A percentile compares a stretch with the other conserved stretches of the same genome.
These are phyloP conservation scores for Chaetomiaceae sp. DNA, from an alignment of 2,329 filamentous ascomycete species.

Conservation along the genomic window DNA sequence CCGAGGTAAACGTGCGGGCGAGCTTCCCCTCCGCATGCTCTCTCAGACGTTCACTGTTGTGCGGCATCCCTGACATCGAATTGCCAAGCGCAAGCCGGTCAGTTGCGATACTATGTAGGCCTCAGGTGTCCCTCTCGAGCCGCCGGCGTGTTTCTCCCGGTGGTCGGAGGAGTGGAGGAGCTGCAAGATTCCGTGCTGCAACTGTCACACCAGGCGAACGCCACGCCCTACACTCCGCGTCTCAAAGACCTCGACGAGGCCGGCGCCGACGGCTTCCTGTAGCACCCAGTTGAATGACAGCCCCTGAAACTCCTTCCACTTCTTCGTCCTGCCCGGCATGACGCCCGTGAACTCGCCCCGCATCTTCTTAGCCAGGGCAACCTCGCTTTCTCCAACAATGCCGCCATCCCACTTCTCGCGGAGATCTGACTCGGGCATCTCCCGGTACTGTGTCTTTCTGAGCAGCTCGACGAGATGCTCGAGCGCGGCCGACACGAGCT, in stretches of 20 bases:
- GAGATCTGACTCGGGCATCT: slow-evolving; percentile 58
- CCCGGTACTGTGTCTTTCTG: slow-evolving; percentile 54
- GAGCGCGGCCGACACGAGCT: slow-evolving; percentile 58
- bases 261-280: slow-evolving; percentile 65
- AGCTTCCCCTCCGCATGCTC: neutral
- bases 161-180: too few relatives aligned
- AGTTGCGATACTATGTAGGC: too few relatives aligned
- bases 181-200: too few relatives aligned
- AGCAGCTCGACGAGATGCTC: slow-evolving; percentile 58
- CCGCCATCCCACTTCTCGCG: slow-evolving; percentile 69
- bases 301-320: slow-evolving; percentile 68
- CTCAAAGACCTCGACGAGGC: slow-evolving; percentile 68
- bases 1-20: neutral
- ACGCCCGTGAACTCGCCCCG: slow-evolving; percentile 55
- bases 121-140: too few relatives aligned
- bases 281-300: slow-evolving; percentile 68
- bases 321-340: slow-evolving; percentile 57
- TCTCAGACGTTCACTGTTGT: neutral
- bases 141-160: too few relatives aligned
- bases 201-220: slow-evolving; percentile 45
- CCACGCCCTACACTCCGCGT: slow-evolving; percentile 69
- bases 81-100: too few relatives aligned
- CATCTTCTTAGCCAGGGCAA: slow-evolving; percentile 38
- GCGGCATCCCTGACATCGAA: too few relatives aligned
- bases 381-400: slow-evolving; percentile 40